Conservation (phyloP, 169 alveolate genomes). For the Plasmodium berghei region DNA sequence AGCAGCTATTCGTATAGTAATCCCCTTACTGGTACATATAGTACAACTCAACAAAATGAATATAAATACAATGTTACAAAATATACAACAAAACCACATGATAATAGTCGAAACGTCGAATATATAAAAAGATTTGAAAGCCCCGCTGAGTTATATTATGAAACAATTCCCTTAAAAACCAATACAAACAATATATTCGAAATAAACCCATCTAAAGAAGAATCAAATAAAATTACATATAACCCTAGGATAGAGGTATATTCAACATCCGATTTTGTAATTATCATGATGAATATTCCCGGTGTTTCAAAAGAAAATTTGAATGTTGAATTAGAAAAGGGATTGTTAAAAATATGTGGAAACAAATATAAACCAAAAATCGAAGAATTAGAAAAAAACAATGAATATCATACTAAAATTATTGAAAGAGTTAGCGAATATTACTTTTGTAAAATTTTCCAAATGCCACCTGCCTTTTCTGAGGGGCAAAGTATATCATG, state of each 20-base stretch:
- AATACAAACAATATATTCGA: conserved; percentile 64
- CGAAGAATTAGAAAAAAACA: conserved; percentile 57
- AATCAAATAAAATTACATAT: conserved; percentile 53
- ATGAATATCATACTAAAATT: conserved; percentile 73
- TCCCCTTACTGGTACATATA: conserved; percentile 30
- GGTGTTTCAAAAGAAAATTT: conserved; percentile 64
- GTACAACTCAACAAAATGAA: conserved; percentile 51
- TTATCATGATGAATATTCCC: conserved; percentile 69
- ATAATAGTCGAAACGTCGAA: conserved; percentile 15
- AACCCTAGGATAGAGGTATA: conserved; percentile 60
- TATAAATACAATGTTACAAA: conserved; percentile 49
- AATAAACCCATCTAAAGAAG: conserved; percentile 71
- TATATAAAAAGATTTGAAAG: conserved; percentile 44
- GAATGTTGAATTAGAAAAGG: conserved; percentile 66
- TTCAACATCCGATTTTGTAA: conserved; percentile 62
- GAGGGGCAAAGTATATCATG: conserved; percentile 74
- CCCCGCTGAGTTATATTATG: conserved; percentile 26
- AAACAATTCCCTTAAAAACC: conserved; percentile 59
- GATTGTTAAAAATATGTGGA: conserved; percentile 62
- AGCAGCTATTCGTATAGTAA: conserved; percentile 44
- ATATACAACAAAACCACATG: conserved; percentile 15
- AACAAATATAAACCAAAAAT: conserved; percentile 40
- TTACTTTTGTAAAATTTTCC: conserved; percentile 59
- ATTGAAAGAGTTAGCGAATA: conserved; percentile 66
- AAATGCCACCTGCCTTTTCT: conserved; percentile 73